Percentiles rank a stretch among this genome's conserved stretches.
Conservation (phyloP, 805 yeast genomes). For the Candida sakaeoensis region DNA sequence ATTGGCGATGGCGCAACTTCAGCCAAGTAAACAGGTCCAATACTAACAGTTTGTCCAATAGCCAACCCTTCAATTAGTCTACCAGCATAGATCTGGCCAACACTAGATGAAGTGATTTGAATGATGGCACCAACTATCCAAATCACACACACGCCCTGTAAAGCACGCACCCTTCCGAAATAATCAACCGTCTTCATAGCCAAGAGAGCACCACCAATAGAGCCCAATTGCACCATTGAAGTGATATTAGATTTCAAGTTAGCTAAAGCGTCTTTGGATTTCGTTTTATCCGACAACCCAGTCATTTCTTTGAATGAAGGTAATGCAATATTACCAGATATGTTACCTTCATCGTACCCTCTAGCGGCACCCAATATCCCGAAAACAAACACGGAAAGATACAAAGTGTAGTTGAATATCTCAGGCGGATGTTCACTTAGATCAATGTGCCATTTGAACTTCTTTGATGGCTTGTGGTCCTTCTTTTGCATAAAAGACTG, state of each 20-base stretch:
- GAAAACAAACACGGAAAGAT: constrained; percentile 41
- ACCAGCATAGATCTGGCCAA: constrained; percentile 52
- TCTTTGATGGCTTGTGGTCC: background rate
- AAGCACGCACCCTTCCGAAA: constrained; percentile 46
- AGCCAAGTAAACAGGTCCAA: constrained; percentile 50
- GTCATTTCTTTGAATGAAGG: constrained; percentile 37
- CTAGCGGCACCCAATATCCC: constrained; percentile 54
- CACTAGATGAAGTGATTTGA: constrained; percentile 39
- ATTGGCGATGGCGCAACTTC: constrained; percentile 50
- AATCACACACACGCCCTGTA: constrained; percentile 37
- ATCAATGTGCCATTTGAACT: constrained; percentile 21
- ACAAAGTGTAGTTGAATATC: constrained; percentile 43
- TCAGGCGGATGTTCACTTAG: constrained; percentile 28
- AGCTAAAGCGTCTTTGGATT: constrained; percentile 33
- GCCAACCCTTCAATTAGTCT: constrained; percentile 51
- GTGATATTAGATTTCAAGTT: constrained; percentile 48
- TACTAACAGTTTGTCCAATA: constrained; percentile 50
- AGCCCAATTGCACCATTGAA: constrained; percentile 54
- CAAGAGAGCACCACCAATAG: constrained; percentile 46
- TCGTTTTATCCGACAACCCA: constrained; percentile 37
- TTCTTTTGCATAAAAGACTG: background rate
- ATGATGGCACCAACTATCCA: constrained; percentile 46
- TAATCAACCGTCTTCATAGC: constrained; percentile 35
- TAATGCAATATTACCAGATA: constrained; percentile 43
- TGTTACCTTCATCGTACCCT: constrained; percentile 54